Evolutionary conservation across 352 stramenopile genomes (phyloP).

Genomic region (Albugo candida): DNA sequence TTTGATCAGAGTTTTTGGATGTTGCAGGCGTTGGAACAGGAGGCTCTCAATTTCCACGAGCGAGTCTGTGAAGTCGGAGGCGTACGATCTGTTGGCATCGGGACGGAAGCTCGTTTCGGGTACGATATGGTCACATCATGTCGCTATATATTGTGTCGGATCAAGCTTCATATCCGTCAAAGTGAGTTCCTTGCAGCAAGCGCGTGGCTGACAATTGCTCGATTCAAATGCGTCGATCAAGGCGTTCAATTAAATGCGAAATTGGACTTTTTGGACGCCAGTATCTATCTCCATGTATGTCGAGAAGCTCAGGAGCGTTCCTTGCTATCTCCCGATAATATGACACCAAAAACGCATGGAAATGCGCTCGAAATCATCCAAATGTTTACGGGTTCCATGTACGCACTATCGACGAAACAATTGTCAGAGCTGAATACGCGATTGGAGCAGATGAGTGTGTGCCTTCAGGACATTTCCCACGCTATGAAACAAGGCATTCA

Average conservation of each 20-base stretch:
- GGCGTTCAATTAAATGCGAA: conserved; percentile 43
- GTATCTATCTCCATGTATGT: conserved; percentile 29
- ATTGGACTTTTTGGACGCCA: conserved; percentile 43
- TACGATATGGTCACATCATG: conserved; percentile 68
- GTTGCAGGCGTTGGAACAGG: conserved; percentile 48
- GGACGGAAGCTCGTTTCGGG: conserved; percentile 51
- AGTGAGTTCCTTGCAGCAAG: conserved; percentile 33
- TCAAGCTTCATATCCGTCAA: conserved; percentile 37
- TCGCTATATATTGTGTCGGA: conserved; percentile 43
- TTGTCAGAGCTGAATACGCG: conserved; percentile 26
- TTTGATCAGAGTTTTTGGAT: conserved; percentile 57
- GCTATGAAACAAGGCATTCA: conserved; percentile 29
- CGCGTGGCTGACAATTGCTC: conserved; percentile 52
- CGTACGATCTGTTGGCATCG: conserved; percentile 33
- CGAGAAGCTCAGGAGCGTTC: conserved; percentile 30
- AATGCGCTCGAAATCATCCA: no score
- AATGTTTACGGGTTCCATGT: conserved; percentile 31
- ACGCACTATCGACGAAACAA: conserved; percentile 39
- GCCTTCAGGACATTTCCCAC: conserved; percentile 19
- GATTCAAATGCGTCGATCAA: conserved; percentile 57
- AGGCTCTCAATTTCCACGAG: conserved; percentile 47
- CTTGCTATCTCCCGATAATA: background rate
- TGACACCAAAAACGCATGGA: no score
- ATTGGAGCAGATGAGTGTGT: conserved; percentile 30
- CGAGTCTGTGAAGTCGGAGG: conserved; percentile 6